These are phyloP conservation scores for Amanita phalloides DNA, from an alignment of 768 basidiomycete species.

Conservation along the genomic window DNA sequence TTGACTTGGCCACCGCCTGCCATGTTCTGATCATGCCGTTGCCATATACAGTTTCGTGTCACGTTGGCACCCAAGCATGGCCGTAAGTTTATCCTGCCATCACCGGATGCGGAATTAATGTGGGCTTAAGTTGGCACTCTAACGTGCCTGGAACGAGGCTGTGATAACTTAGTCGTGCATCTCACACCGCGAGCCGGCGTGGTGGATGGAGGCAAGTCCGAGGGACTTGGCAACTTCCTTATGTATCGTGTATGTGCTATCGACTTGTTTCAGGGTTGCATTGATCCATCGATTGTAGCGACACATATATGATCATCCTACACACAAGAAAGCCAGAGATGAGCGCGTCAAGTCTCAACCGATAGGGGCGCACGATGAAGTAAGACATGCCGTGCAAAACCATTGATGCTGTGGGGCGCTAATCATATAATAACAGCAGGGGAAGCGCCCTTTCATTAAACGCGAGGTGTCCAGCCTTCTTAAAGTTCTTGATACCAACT, in stretches of 20 bases:
- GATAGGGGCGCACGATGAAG: constrained; percentile 3
- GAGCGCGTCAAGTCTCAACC: constrained; percentile 14
- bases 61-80: constrained; percentile 23
- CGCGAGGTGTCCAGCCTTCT: constrained; percentile 5
- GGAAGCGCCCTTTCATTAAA: background rate
- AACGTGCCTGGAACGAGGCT: constrained; percentile 37
- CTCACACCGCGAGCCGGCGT: constrained; percentile 19
- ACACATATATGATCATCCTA: constrained; percentile 19
- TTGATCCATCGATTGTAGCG: constrained; percentile 11
- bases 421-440: constrained; percentile 1
- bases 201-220: constrained; percentile 28
- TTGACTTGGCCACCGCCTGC: background rate
- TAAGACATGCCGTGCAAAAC: constrained; percentile 1
- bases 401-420: constrained; percentile 1
- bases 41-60: constrained; percentile 23
- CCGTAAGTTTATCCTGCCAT: constrained; percentile 22
- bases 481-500: constrained; percentile 5
- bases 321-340: constrained; percentile 15
- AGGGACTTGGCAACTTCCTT: constrained; percentile 37
- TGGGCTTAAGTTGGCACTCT: constrained; percentile 26
- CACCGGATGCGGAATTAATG: background rate
- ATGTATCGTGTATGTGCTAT: constrained; percentile 30
- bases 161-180: constrained; percentile 20
- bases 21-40: background rate
- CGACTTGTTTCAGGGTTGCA: background rate